phyloP scores from a whole-genome alignment of 2,329 filamentous ascomycete genomes.

The Cladophialophora psammophila region DNA sequence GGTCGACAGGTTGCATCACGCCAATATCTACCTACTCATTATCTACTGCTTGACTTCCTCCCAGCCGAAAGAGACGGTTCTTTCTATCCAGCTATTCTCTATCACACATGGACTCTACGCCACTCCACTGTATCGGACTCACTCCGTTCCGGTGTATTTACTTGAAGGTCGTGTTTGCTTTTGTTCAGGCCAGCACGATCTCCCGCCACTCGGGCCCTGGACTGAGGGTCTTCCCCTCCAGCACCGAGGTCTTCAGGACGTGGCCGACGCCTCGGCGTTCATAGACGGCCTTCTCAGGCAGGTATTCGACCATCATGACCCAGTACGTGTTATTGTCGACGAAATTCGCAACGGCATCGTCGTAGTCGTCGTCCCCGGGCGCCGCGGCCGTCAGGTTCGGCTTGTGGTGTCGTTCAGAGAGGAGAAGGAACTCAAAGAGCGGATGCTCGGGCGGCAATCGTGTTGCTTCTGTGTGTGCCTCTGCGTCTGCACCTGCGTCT shows the following conservation, averaged over 20 bases:
- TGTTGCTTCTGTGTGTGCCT: background rate
- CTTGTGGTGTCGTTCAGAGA: constrained; percentile 4
- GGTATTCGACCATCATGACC: constrained; percentile 9
- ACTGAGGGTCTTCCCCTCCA: background rate
- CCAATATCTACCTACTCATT: too few relatives aligned
- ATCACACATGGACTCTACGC: too few relatives aligned
- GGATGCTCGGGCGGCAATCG: background rate
- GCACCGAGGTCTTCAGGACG: background rate
- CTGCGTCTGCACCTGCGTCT: background rate
- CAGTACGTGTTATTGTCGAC: background rate
- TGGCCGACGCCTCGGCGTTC: constrained; percentile 8
- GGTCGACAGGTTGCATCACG: too few relatives aligned
- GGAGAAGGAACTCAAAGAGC: background rate
- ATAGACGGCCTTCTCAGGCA: background rate
- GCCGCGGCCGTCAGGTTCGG: background rate
- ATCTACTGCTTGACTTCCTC: background rate
- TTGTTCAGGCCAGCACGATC: constrained; percentile 6
- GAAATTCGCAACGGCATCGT: background rate
- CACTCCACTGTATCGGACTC: too few relatives aligned
- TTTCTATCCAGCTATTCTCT: background rate
- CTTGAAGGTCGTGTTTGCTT: too few relatives aligned
- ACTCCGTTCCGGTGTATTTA: too few relatives aligned
- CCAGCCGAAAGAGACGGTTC: background rate
- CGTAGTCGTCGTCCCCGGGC: background rate
- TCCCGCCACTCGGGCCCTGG: background rate